Evolutionary conservation across 768 basidiomycete genomes (phyloP), one percentile per base, ranked within the genome.

Genomic region (Lactarius tabidus): DNA sequence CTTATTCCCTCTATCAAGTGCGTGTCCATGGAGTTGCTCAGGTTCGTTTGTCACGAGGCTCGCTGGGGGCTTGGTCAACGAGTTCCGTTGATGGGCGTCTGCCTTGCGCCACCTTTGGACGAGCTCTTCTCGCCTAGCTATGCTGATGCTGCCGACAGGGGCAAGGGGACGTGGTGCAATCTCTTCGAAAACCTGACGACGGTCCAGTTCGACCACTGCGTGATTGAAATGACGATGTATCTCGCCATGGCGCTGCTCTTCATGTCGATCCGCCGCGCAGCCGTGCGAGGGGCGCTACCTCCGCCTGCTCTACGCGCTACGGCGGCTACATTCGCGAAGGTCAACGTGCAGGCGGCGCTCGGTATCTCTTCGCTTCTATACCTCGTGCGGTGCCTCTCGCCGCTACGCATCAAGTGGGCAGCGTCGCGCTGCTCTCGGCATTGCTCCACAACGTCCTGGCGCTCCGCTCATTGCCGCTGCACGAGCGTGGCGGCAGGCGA

Each of bases 21-120:
- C n/a, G 43, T 48, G 48, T 14, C 15, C 28, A 12, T 51, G 48
- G 28, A n/a, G 52, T 29, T 53, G 31, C 64, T 1, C 73, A 96
- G 96, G 97, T 59, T 97, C 97, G 6, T 98, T 99, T 71, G 97
- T 99, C 33, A 97, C 97, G 39, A 97, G 97, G 17, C 81, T 99
- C 51, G 97, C 98, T 74, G 97, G 97, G 1, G 97, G 97, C 17
- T 77, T 99, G 60, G 75, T 95, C 78, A 99, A 99, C 73, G 96
- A 98, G 73, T 99, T 97, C 97, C 97, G 0, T 77, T 89, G 6
- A 99, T 99, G 96, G 96, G 93, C 41, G 95, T 90, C 8, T 82
- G 86, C 18, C 75, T 98, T 17, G 83, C 85, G 4, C 97, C 97
- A 3, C 94, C 95, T 0, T 66, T 79, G 8, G 84, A 88, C 41